These are phyloP conservation scores for Zygoascus bituminiphila DNA, from an alignment of 805 yeast genomes.

Conservation along the genomic window DNA sequence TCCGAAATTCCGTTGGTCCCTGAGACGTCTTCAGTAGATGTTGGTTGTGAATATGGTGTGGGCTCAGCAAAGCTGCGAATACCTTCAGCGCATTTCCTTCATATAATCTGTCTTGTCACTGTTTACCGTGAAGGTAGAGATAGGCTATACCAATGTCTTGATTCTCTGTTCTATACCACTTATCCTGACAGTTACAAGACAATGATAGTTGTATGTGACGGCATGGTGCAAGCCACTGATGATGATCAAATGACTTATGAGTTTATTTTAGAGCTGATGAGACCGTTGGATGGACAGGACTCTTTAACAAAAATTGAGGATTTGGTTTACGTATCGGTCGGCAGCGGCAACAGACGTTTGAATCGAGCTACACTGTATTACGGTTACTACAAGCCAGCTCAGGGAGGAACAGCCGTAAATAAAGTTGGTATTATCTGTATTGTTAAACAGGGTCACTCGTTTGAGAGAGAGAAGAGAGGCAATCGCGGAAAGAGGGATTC, in stretches of 20 bases:
- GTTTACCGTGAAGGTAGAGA: slow-evolving; percentile 79
- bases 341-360: slow-evolving; percentile 67
- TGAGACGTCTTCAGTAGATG: neutral
- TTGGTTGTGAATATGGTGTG: neutral
- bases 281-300: slow-evolving; percentile 55
- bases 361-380: slow-evolving; percentile 82
- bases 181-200: slow-evolving; percentile 78
- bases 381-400: slow-evolving; percentile 67
- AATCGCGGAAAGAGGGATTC: slow-evolving; percentile 96
- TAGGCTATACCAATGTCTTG: slow-evolving; percentile 66
- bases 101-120: slow-evolving; percentile 54
- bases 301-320: slow-evolving; percentile 25
- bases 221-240: slow-evolving; percentile 76
- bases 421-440: slow-evolving; percentile 65
- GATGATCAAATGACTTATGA: slow-evolving; percentile 64
- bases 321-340: slow-evolving; percentile 76
- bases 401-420: slow-evolving; percentile 47
- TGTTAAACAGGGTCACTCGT: slow-evolving; percentile 83
- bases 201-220: slow-evolving; percentile 76
- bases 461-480: slow-evolving; percentile 67
- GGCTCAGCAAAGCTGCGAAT: too few relatives aligned
- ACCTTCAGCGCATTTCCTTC: too few relatives aligned
- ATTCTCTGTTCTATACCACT: slow-evolving; percentile 70
- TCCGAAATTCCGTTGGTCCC: neutral
- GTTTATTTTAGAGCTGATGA: slow-evolving; percentile 65